Evolutionary conservation across 2,329 filamentous ascomycete species (phyloP), one percentile per base, ranked within the genome.

Genomic region (Colletotrichum gloeosporioides): DNA sequence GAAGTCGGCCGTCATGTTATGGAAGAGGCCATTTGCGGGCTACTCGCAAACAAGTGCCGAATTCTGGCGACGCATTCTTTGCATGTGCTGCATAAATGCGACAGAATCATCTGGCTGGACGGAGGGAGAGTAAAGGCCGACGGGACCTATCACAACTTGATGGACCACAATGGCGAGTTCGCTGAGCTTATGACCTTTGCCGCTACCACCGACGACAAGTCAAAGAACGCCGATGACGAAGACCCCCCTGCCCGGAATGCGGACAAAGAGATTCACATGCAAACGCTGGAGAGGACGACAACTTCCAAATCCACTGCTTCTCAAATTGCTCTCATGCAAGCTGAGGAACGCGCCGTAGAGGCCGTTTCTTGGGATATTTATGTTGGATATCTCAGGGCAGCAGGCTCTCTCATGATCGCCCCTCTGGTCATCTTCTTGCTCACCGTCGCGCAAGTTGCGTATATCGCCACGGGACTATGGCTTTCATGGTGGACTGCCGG

Each of bases 11-110:
- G 91, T 3, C 92, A 94, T 81, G 93, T 99, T 80, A 98, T 99
- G 87, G 96, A 98, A 84, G 93, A 98, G 76, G 96, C 96, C 36
- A 98, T 99, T 69, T 92, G 95, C 75, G 96, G 96, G 9, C 88
- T 99, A 9, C 88, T 99, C 67, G 95, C 94, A 79, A 91, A 96
- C 85, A 98, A 98, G 84, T 97, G 95, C 81, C 91, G 96, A 25
- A 94, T 99, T 55, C 88, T 99, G 44, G 96, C 96, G 1, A 99
- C 96, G 0, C 96, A 99, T 84, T 96, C 98, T 83, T 91, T 98
- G 18, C 96, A 97, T 88, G 96, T 99, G 8, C 90, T 99, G 8
- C 95, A 91, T 81, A 93, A 96, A 49, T 98, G 96, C 80, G 96
- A 99, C 82, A 91, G 96, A 44, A 96, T 99, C 78, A 92, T 98